phyloP scores from a whole-genome alignment of 78 protist species.

The Polysphondylium violaceum region DNA sequence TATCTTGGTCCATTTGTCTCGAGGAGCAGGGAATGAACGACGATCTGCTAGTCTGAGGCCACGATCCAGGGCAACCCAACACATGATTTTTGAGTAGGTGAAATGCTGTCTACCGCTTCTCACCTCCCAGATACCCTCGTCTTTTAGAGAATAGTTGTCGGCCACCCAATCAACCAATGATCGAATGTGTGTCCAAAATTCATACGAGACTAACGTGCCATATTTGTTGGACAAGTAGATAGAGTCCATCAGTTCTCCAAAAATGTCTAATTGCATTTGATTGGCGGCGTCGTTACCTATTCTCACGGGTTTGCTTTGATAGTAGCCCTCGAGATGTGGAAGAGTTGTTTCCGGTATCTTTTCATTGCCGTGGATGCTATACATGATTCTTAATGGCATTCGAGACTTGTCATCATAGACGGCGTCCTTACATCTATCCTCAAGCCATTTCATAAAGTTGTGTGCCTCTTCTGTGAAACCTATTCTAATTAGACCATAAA shows the following conservation, averaged over 20 bases:
- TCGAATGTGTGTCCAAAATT: conserved; percentile 70
- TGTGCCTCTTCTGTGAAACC: conserved; percentile 81
- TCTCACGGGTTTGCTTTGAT: conserved; percentile 52
- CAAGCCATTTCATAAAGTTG: conserved; percentile 77
- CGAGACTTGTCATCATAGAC: conserved; percentile 7
- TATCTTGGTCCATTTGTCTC: conserved; percentile 53
- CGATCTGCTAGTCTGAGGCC: conserved; percentile 69
- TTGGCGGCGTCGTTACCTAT: conserved; percentile 79
- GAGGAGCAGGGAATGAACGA: conserved; percentile 77
- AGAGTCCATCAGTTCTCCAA: conserved; percentile 76
- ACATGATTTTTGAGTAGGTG: conserved; percentile 76
- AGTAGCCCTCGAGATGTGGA: conserved; percentile 55
- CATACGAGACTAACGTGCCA: conserved; percentile 66
- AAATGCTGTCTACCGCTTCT: conserved; percentile 79
- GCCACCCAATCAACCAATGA: conserved; percentile 66
- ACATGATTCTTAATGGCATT: conserved; percentile 77
- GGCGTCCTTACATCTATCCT: conserved; percentile 40
- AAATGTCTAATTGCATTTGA: conserved; percentile 80
- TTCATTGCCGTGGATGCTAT: conserved; percentile 63
- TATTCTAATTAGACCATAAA: conserved; percentile 77
- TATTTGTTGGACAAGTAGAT: conserved; percentile 76
- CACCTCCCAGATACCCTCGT: conserved; percentile 84
- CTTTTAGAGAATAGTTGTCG: conserved; percentile 54
- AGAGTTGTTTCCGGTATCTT: conserved; percentile 45
- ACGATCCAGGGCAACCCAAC: conserved; percentile 82